Conservation (phyloP, 805 yeast genomes). For the Lipomyces kockii region DNA sequence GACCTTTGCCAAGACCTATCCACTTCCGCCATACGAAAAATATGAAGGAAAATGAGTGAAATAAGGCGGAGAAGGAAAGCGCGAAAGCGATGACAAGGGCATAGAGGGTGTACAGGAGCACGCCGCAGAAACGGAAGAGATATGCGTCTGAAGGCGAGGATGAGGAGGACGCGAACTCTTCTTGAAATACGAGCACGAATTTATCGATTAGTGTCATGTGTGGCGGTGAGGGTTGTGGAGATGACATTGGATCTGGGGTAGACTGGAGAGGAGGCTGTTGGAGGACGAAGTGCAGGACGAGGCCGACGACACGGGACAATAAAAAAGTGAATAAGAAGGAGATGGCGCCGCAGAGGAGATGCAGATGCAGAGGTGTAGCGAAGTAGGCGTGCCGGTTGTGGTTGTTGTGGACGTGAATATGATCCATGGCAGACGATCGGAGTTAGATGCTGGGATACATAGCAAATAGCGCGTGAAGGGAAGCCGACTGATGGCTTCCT, state of each 20-base stretch:
- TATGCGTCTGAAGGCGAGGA: constrained; percentile 16
- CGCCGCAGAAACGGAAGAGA: constrained; percentile 28
- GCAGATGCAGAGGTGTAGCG: constrained; percentile 24
- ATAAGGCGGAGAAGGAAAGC: constrained; percentile 29
- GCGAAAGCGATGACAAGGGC: constrained; percentile 32
- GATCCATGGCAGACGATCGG: constrained; percentile 6
- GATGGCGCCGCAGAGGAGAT: constrained; percentile 23
- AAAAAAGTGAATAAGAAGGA: constrained; percentile 24
- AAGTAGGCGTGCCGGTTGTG: constrained; percentile 13
- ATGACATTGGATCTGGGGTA: not conserved
- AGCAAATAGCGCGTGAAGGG: not conserved
- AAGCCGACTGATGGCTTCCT: not conserved
- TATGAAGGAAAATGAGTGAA: constrained; percentile 28
- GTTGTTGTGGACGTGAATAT: not conserved
- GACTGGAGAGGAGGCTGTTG: constrained; percentile 6
- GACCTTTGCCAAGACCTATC: constrained; percentile 30
- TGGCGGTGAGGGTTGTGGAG: not conserved
- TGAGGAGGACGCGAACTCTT: constrained; percentile 24
- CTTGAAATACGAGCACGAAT: constrained; percentile 27
- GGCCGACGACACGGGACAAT: constrained; percentile 25
- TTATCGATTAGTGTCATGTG: constrained; percentile 27
- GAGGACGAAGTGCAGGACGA: constrained; percentile 20
- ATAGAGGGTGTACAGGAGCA: constrained; percentile 29
- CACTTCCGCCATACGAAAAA: constrained; percentile 33
- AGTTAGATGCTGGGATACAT: not conserved